These are phyloP conservation scores for Phaeotremella skinneri DNA, from an alignment of 768 basidiomycete genomes.

Conservation along the genomic window DNA sequence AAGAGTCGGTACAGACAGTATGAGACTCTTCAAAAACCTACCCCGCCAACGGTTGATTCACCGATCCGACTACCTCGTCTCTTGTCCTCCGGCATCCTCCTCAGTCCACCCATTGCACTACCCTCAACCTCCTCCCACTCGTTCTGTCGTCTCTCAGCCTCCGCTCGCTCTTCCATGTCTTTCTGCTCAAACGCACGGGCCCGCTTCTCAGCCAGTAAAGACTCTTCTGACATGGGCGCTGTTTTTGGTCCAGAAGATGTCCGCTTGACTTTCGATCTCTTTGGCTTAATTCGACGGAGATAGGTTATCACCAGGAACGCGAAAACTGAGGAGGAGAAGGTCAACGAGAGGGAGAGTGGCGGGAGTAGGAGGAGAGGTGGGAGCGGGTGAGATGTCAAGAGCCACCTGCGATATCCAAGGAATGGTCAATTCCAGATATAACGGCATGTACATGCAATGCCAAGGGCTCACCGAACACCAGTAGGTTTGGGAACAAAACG, in stretches of 20 bases:
- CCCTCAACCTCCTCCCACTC: constrained; percentile 40
- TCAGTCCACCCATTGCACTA: constrained; percentile 22
- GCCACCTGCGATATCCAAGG: constrained; percentile 28
- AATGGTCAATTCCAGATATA: neutral
- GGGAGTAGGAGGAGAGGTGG: constrained; percentile 48
- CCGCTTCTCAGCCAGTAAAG: constrained; percentile 15
- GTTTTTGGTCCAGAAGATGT: neutral
- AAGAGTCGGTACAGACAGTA: neutral
- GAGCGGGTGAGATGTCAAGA: constrained; percentile 44
- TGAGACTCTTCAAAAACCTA: constrained; percentile 17
- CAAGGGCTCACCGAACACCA: constrained; percentile 38
- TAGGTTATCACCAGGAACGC: constrained; percentile 44
- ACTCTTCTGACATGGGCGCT: constrained; percentile 16
- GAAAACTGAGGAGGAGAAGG: constrained; percentile 43
- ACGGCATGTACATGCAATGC: constrained; percentile 1
- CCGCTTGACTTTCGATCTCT: constrained; percentile 9
- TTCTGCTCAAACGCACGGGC: constrained; percentile 10
- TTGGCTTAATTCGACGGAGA: constrained; percentile 11
- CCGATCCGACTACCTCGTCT: constrained; percentile 14
- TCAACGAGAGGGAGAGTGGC: constrained; percentile 43
- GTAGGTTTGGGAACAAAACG: constrained; percentile 46
- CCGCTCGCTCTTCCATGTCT: constrained; percentile 24
- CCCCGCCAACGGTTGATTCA: constrained; percentile 30
- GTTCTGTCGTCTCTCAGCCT: constrained; percentile 25
- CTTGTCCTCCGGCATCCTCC: constrained; percentile 22